A percentile compares a stretch with the other conserved stretches of the same genome.
Evolutionary conservation across 2,329 filamentous ascomycete species (phyloP).

Genomic region (Trichoderma sp.): DNA sequence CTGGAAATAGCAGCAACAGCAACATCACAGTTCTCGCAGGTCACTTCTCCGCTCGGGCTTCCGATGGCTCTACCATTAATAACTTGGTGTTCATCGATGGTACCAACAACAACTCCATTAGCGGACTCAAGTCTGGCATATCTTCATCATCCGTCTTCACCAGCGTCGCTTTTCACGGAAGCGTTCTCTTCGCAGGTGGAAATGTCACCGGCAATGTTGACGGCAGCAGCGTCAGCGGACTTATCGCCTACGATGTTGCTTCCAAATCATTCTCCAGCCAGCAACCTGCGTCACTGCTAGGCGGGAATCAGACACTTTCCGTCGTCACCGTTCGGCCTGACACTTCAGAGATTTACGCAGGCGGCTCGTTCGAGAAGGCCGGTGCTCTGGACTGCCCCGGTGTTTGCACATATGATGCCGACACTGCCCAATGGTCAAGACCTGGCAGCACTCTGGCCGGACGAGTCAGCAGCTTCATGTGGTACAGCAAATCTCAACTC

Average conservation of each 20-base stretch:
- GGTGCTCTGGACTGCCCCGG: constrained; percentile 79
- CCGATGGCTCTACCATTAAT: constrained; percentile 67
- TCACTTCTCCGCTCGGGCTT: constrained; percentile 68
- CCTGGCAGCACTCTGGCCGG: constrained; percentile 72
- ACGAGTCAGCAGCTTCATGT: constrained; percentile 68
- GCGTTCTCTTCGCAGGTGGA: constrained; percentile 79
- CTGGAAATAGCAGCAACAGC: constrained; percentile 64
- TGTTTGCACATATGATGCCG: constrained; percentile 75
- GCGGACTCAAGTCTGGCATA: constrained; percentile 65
- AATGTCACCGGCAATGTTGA: constrained; percentile 69
- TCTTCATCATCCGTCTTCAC: constrained; percentile 71
- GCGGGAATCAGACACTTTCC: constrained; percentile 69
- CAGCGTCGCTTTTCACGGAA: constrained; percentile 63
- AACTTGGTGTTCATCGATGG: constrained; percentile 84
- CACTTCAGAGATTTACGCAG: constrained; percentile 76
- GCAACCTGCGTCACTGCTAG: constrained; percentile 66
- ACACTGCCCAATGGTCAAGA: constrained; percentile 72
- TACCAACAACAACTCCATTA: constrained; percentile 60
- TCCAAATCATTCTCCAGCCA: constrained; percentile 63
- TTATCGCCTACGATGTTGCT: constrained; percentile 76
- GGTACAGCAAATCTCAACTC: constrained; percentile 69
- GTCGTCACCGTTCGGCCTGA: constrained; percentile 70
- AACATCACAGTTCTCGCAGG: constrained; percentile 89
- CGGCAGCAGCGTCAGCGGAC: constrained; percentile 62
- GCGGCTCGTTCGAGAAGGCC: constrained; percentile 77